A percentile compares a stretch with the other conserved stretches of the same genome.
Conservation (phyloP, 768 basidiomycete species). For the Tubosaeta sp. region DNA sequence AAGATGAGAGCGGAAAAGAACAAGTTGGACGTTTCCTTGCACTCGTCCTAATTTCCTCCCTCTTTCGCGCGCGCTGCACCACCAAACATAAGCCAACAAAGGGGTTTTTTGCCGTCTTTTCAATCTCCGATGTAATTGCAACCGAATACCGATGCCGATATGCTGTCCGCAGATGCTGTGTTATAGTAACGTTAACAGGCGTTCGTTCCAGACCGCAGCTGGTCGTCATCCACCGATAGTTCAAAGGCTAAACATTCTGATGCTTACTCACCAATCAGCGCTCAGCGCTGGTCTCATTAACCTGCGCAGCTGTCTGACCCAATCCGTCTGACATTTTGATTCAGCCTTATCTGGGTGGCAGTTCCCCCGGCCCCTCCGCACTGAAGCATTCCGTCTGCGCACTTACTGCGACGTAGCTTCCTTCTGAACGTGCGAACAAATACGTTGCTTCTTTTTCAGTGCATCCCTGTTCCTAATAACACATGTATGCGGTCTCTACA, state of each 20-base stretch:
- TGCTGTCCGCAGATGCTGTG: not conserved
- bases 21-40: conserved; percentile 19
- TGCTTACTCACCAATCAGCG: not conserved
- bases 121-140: conserved; percentile 17
- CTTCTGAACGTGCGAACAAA: not conserved
- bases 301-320: not conserved
- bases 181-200: not conserved
- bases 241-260: not conserved
- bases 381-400: too few species aligned
- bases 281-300: not conserved
- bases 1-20: conserved; percentile 4
- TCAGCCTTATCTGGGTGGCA: not conserved
- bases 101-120: conserved; percentile 18
- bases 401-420: too few species aligned
- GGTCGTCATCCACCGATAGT: not conserved
- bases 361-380: too few species aligned
- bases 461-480: not conserved
- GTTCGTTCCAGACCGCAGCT: not conserved
- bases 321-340: too few species aligned
- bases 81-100: conserved; percentile 29
- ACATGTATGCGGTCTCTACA: not conserved
- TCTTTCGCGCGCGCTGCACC: conserved; percentile 14
- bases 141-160: not conserved
- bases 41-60: conserved; percentile 10
- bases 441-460: not conserved